phyloP scores from a whole-genome alignment of 768 basidiomycete genomes.

The Fistulinella prunicolor region DNA sequence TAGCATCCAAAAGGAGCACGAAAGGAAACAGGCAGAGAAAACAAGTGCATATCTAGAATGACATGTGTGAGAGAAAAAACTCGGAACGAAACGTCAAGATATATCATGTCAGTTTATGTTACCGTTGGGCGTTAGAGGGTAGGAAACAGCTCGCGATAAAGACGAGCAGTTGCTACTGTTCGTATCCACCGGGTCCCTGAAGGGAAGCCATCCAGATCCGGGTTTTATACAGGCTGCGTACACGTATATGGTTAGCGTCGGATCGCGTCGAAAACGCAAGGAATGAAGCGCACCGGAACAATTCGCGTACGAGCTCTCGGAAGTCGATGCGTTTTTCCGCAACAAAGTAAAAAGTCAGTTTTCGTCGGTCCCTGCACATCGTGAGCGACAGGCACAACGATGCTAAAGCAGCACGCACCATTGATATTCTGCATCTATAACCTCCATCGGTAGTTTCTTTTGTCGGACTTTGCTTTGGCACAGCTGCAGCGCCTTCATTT shows the following conservation, averaged over 20 bases:
- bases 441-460: slow-evolving; percentile 97
- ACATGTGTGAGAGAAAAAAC: slow-evolving; percentile 6
- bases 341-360: slow-evolving; percentile 96
- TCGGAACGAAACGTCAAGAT: slow-evolving; percentile 18
- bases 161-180: slow-evolving; percentile 35
- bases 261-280: slow-evolving; percentile 4
- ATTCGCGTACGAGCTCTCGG: slow-evolving; percentile 90
- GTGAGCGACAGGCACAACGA: slow-evolving; percentile 1
- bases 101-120: slow-evolving; percentile 22
- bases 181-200: slow-evolving; percentile 46
- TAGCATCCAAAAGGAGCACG: slow-evolving; percentile 17
- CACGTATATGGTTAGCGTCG: slow-evolving; percentile 29
- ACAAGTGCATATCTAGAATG: slow-evolving; percentile 33
- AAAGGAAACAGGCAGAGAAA: neutral
- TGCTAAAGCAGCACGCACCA: slow-evolving; percentile 54
- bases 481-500: slow-evolving; percentile 85
- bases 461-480: slow-evolving; percentile 91
- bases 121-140: neutral
- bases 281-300: slow-evolving; percentile 63
- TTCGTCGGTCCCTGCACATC: slow-evolving; percentile 83
- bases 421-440: slow-evolving; percentile 97
- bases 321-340: slow-evolving; percentile 96
- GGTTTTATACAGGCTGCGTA: slow-evolving; percentile 91
- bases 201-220: slow-evolving; percentile 94
- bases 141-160: neutral